Conservation (phyloP, 2,329 filamentous ascomycete species). For the Aspergillus sergii region DNA sequence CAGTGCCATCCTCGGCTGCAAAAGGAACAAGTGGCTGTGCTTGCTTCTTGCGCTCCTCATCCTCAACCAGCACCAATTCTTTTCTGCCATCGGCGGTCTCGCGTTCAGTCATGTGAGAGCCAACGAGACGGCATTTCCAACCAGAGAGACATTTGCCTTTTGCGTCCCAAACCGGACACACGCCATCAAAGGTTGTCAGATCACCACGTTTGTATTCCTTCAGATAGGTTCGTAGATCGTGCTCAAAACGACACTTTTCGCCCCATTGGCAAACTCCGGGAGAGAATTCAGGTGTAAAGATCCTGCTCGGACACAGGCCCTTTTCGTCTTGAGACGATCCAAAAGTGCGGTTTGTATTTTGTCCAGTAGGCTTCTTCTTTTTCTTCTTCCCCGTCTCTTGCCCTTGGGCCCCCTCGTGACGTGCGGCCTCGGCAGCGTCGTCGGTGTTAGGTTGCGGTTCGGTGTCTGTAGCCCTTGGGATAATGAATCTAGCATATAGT, state of each 20-base stretch:
- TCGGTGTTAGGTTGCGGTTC: slow-evolving; percentile 47
- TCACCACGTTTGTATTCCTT: slow-evolving; percentile 79
- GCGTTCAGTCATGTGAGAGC: slow-evolving; percentile 82
- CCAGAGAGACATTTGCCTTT: slow-evolving; percentile 78
- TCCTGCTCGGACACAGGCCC: slow-evolving; percentile 74
- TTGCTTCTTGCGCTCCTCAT: slow-evolving; percentile 51
- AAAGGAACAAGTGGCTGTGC: slow-evolving; percentile 31
- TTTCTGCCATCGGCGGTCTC: slow-evolving; percentile 77
- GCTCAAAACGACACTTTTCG: slow-evolving; percentile 77
- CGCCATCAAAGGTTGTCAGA: slow-evolving; percentile 71
- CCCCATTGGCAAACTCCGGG: slow-evolving; percentile 74
- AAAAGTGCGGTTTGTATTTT: slow-evolving; percentile 83
- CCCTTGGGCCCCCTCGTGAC: slow-evolving; percentile 44
- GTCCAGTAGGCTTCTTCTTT: slow-evolving; percentile 67
- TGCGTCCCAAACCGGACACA: slow-evolving; percentile 79
- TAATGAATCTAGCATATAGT: slow-evolving; percentile 33
- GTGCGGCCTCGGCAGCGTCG: slow-evolving; percentile 62
- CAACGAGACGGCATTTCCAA: slow-evolving; percentile 92
- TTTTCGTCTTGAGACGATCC: slow-evolving; percentile 77
- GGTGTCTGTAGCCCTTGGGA: slow-evolving; percentile 25
- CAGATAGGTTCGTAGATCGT: slow-evolving; percentile 85
- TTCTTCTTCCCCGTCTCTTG: slow-evolving; percentile 47
- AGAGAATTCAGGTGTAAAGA: slow-evolving; percentile 76
- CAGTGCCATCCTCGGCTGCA: slow-evolving; percentile 61
- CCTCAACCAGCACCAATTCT: slow-evolving; percentile 73